These are phyloP conservation scores for Plasmodium knowlesi DNA, from an alignment of 169 alveolate genomes.

Conservation along the genomic window DNA sequence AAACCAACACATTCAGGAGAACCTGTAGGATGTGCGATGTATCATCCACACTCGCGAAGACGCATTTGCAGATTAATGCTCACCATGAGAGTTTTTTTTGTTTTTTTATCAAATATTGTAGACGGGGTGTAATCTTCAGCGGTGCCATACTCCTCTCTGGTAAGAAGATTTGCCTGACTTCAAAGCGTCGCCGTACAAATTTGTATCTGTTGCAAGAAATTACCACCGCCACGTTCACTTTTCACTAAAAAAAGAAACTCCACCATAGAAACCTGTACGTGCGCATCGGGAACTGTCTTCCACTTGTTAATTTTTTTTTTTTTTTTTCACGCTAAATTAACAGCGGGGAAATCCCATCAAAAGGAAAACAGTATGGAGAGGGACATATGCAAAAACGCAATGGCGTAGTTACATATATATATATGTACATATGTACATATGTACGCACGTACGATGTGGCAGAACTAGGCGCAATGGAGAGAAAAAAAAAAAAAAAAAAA, in stretches of 20 bases:
- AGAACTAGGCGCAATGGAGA: not conserved
- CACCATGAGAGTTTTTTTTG: not conserved
- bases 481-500: not conserved
- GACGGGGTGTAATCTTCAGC: not conserved
- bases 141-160: not conserved
- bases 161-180: not conserved
- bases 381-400: not conserved
- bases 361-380: not conserved
- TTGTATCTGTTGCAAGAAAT: not conserved
- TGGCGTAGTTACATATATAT: not conserved
- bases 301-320: not conserved
- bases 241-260: not conserved
- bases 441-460: not conserved
- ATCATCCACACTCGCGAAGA: not conserved
- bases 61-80: not conserved
- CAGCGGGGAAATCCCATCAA: not conserved
- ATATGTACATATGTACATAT: not conserved
- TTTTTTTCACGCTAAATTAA: not conserved
- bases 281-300: not conserved
- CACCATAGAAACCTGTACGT: not conserved
- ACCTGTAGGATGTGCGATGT: conserved; percentile 6
- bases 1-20: conserved; percentile 36
- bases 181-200: not conserved
- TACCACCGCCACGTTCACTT: not conserved
- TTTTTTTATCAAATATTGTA: no score